A percentile compares a stretch with the other conserved stretches of the same genome.
phyloP scores from a whole-genome alignment of 2,329 filamentous ascomycete species.

The Calonectria pseudoreteaudii region DNA sequence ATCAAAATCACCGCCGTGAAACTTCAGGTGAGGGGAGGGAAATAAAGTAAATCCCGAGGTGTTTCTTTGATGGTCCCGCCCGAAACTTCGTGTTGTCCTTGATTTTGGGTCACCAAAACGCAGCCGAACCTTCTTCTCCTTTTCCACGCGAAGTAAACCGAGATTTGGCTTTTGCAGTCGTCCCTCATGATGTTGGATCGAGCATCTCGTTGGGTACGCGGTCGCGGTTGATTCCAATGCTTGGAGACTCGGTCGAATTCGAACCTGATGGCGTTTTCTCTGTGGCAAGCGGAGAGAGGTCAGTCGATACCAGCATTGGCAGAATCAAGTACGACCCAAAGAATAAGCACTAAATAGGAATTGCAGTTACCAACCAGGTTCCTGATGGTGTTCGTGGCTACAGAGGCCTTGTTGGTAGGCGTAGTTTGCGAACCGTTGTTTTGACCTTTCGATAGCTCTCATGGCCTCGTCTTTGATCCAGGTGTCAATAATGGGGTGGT shows the following conservation, averaged over 20 bases:
- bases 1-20: background rate
- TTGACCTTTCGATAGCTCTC: slow-evolving; percentile 55
- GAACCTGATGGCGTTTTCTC: background rate
- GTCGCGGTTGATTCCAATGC: background rate
- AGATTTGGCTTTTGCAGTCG: too few species aligned
- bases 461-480: slow-evolving; percentile 66
- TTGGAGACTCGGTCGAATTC: slow-evolving; percentile 16
- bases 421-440: background rate
- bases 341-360: too few species aligned
- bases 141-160: background rate
- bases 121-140: background rate
- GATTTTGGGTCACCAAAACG: background rate
- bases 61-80: background rate
- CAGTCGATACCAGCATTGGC: background rate
- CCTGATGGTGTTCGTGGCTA: background rate
- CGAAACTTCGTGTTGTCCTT: background rate
- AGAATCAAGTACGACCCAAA: background rate
- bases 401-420: too few species aligned
- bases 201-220: background rate
- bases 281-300: background rate
- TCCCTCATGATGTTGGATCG: background rate
- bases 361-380: background rate
- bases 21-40: too few species aligned
- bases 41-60: background rate
- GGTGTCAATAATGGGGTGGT: slow-evolving; percentile 63